Percentiles rank a stretch among this genome's conserved stretches.
Conservation (phyloP, 306 rosid genomes). For the Medicago ruthenica region DNA sequence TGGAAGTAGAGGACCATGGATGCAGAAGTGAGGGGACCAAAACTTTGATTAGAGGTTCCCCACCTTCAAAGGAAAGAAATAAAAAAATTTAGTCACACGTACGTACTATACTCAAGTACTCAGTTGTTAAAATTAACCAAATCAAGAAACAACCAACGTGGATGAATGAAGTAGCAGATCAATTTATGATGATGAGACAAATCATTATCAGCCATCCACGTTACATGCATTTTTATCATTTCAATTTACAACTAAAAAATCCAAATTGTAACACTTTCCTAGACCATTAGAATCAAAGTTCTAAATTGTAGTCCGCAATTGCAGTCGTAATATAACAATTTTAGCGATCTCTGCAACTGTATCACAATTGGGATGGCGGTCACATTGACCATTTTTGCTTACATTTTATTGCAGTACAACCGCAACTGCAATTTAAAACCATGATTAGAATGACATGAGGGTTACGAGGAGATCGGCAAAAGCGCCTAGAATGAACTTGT, state of each 20-base stretch:
- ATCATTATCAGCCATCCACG: conserved; percentile 39
- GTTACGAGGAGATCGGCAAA: conserved; percentile 79
- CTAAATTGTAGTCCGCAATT: neutral
- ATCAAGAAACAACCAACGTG: conserved; percentile 24
- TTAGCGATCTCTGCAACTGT: neutral
- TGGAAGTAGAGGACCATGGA: conserved; percentile 14
- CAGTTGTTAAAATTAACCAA: conserved; percentile 12
- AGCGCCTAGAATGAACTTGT: conserved; percentile 79
- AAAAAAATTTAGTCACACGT: conserved; percentile 8
- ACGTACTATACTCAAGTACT: neutral
- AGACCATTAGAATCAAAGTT: no score
- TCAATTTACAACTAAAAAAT: conserved; percentile 20
- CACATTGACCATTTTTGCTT: no score
- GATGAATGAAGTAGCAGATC: conserved; percentile 17
- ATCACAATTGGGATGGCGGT: no score
- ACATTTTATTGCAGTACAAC: neutral
- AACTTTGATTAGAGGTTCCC: conserved; percentile 35
- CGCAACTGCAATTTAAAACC: conserved; percentile 5
- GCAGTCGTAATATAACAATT: neutral
- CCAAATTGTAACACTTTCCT: neutral
- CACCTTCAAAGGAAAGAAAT: conserved; percentile 34
- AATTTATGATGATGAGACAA: conserved; percentile 36
- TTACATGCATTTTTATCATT: conserved; percentile 32
- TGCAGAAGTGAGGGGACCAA: conserved; percentile 44
- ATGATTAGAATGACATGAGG: conserved; percentile 48